Conservation (phyloP, 1,139 yeast species). For the Eremothecium coryli region DNA sequence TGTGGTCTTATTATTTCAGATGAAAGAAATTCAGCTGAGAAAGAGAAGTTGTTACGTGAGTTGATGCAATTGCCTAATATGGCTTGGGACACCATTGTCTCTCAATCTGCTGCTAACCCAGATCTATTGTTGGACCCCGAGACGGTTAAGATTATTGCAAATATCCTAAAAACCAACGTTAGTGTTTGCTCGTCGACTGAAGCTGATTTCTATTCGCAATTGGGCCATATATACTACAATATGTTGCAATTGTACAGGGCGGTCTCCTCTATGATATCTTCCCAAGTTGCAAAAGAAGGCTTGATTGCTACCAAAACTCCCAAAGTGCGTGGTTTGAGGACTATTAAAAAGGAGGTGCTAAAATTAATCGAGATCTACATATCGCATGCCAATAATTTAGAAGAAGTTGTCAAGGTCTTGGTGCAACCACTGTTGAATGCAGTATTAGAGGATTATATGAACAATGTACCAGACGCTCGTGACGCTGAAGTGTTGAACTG, state of each 20-base stretch:
- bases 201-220: conserved; percentile 81
- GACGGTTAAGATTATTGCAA: conserved; percentile 85
- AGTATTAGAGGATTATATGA: conserved; percentile 79
- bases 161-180: conserved; percentile 88
- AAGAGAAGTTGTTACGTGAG: conserved; percentile 66
- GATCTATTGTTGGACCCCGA: conserved; percentile 72
- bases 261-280: conserved; percentile 81
- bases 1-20: conserved; percentile 93
- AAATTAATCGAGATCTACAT: conserved; percentile 84
- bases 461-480: conserved; percentile 90
- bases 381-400: conserved; percentile 67
- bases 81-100: conserved; percentile 88
- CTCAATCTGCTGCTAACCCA: conserved; percentile 86
- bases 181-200: conserved; percentile 91
- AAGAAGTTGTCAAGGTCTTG: conserved; percentile 75
- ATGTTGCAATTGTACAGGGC: conserved; percentile 86
- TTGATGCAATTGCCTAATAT: conserved; percentile 86
- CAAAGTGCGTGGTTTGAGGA: conserved; percentile 87
- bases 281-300: conserved; percentile 71
- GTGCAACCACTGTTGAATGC: conserved; percentile 79
- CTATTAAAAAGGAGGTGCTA: conserved; percentile 89
- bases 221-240: conserved; percentile 78
- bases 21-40: conserved; percentile 53
- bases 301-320: conserved; percentile 90
- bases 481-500: conserved; percentile 96